phyloP scores from a whole-genome alignment of 1,284 basidiomycete species.

The Ustilago curta region DNA sequence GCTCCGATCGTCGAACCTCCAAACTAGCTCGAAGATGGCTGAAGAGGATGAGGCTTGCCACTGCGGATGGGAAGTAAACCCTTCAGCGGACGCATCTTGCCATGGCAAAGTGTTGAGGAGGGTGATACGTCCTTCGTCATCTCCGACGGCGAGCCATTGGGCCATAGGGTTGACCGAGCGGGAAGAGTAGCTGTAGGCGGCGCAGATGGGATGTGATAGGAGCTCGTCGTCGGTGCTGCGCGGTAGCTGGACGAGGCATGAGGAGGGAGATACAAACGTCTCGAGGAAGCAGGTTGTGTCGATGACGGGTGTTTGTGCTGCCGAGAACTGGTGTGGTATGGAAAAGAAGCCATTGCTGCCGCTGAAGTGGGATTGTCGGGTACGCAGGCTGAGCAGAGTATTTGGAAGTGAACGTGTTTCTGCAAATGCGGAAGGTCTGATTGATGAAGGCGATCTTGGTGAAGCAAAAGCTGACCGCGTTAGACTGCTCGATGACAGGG shows the following conservation, averaged over 20 bases:
- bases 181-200: conserved; percentile 57
- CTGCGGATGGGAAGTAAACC: conserved; percentile 12
- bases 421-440: conserved; percentile 17
- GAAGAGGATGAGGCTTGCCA: conserved; percentile 40
- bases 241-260: conserved; percentile 19
- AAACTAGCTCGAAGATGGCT: conserved; percentile 62
- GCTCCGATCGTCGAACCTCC: conserved; percentile 62
- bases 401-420: background rate
- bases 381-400: conserved; percentile 19
- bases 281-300: conserved; percentile 39
- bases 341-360: conserved; percentile 5
- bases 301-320: conserved; percentile 11
- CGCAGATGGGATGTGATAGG: conserved; percentile 54
- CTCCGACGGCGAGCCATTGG: conserved; percentile 66
- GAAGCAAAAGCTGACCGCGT: conserved; percentile 1
- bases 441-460: background rate
- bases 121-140: conserved; percentile 64
- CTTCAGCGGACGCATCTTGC: conserved; percentile 29
- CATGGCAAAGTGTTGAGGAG: conserved; percentile 58
- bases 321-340: background rate
- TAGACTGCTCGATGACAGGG: conserved; percentile 7
- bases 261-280: conserved; percentile 41
- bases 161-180: conserved; percentile 44
- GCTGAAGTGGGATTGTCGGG: conserved; percentile 9
- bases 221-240: conserved; percentile 22